Percentiles rank a stretch among this genome's conserved stretches.
phyloP scores from a whole-genome alignment of 192 early-diverging fungal species.

The Irineochytrium annulatum region DNA sequence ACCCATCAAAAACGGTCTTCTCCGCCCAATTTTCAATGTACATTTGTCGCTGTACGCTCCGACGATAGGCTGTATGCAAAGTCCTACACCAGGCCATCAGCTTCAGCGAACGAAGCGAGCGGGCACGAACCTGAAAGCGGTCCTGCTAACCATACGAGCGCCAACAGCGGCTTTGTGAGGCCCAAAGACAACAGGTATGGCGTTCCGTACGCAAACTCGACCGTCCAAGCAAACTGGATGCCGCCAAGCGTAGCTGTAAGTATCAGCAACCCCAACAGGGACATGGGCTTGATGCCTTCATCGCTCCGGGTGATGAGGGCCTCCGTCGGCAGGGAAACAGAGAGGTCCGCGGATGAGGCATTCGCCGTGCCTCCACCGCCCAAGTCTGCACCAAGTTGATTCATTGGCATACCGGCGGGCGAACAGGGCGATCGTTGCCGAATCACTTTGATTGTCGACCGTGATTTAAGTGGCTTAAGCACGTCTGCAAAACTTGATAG shows the following conservation, averaged over 20 bases:
- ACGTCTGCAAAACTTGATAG: no score
- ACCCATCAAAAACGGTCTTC: slow-evolving; percentile 63
- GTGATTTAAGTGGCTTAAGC: no score
- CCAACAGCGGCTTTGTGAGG: slow-evolving; percentile 73
- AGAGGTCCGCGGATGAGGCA: not conserved
- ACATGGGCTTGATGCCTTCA: not conserved
- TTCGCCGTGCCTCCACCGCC: not conserved
- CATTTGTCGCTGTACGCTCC: slow-evolving; percentile 79
- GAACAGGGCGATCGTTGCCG: no score
- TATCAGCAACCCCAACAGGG: not conserved
- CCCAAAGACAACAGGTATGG: slow-evolving; percentile 82
- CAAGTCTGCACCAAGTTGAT: not conserved
- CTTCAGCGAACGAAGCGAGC: not conserved
- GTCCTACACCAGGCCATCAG: slow-evolving; percentile 49
- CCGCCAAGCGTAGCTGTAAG: slow-evolving; percentile 54
- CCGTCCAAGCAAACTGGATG: slow-evolving; percentile 67
- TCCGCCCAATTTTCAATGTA: slow-evolving; percentile 66
- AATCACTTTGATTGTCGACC: no score
- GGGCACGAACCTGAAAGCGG: slow-evolving; percentile 55
- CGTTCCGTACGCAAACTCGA: slow-evolving; percentile 79
- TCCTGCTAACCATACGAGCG: slow-evolving; percentile 92
- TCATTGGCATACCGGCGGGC: no score
- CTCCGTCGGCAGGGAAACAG: not conserved
- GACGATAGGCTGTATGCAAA: slow-evolving; percentile 70
- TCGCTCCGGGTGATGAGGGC: not conserved